phyloP scores from a whole-genome alignment of 1,284 basidiomycete genomes.

The Malassezia nana region DNA sequence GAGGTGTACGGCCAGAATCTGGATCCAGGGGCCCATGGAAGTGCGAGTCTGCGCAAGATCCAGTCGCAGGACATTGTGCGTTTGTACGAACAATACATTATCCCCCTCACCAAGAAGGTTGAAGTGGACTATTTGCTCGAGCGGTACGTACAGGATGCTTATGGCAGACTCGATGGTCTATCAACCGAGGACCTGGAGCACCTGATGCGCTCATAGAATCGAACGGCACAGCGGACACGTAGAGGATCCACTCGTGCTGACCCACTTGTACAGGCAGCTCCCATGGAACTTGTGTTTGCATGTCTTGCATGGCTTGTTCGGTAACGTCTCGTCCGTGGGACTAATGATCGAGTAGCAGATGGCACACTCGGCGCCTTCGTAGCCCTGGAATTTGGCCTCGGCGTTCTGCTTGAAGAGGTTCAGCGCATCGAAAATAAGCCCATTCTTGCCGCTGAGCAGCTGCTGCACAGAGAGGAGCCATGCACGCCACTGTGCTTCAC shows the following conservation, averaged over 20 bases:
- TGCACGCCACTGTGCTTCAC: conserved; percentile 79
- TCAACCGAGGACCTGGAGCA: conserved; percentile 4
- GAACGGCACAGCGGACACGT: conserved; percentile 79
- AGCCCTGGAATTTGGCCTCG: conserved; percentile 49
- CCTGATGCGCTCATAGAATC: conserved; percentile 49
- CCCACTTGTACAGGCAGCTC: conserved; percentile 60
- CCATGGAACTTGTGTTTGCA: conserved; percentile 89
- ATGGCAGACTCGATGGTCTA: conserved; percentile 6
- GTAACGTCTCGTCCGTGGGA: conserved; percentile 75
- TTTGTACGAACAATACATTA: conserved; percentile 86
- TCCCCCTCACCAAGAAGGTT: conserved; percentile 92
- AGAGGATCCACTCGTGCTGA: conserved; percentile 70
- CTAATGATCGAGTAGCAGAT: conserved; percentile 69
- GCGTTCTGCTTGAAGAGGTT: conserved; percentile 92
- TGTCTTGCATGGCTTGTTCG: conserved; percentile 79
- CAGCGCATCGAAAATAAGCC: conserved; percentile 81
- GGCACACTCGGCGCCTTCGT: conserved; percentile 42
- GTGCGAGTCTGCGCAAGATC: conserved; percentile 56
- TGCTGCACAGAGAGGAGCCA: conserved; percentile 92
- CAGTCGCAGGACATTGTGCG: conserved; percentile 85
- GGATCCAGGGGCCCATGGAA: conserved; percentile 45
- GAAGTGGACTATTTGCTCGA: conserved; percentile 59
- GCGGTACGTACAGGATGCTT: conserved; percentile 16
- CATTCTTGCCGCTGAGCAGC: conserved; percentile 72
- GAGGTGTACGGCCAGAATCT: conserved; percentile 84